Evolutionary conservation across 371 early-diverging fungal species (phyloP).

Genomic region (Actinomucor elegans): DNA sequence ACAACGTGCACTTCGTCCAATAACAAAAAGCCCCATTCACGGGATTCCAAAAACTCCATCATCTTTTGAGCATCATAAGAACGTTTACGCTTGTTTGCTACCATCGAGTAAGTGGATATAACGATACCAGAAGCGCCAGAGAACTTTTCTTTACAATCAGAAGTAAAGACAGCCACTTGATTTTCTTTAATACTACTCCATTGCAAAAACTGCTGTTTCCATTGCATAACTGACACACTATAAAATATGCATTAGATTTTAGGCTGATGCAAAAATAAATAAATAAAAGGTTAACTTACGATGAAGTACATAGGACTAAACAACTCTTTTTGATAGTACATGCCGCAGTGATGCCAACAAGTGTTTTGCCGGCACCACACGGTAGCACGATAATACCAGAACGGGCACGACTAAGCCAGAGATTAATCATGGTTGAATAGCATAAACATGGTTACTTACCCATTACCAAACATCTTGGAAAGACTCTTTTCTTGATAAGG

Average conservation of each 20-base stretch:
- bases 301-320: constrained; percentile 97
- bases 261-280: too few relatives aligned
- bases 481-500: constrained; percentile 99
- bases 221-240: constrained; percentile 98
- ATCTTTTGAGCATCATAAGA: constrained; percentile 96
- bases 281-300: constrained; percentile 37
- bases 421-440: not conserved
- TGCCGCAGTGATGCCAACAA: constrained; percentile 99
- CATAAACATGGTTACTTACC: constrained; percentile 22
- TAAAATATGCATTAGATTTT: not conserved
- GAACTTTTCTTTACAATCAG: constrained; percentile 94
- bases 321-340: constrained; percentile 98
- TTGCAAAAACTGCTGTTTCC: constrained; percentile 95
- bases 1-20: constrained; percentile 99
- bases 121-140: constrained; percentile 89
- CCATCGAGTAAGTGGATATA: constrained; percentile 99
- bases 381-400: constrained; percentile 99
- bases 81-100: constrained; percentile 93
- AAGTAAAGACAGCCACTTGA: constrained; percentile 96
- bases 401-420: constrained; percentile 76
- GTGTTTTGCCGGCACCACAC: constrained; percentile 99
- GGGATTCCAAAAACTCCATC: constrained; percentile 91
- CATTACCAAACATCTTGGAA: constrained; percentile 99
- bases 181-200: constrained; percentile 95
- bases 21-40: constrained; percentile 98